A percentile compares a stretch with the other conserved stretches of the same genome.
phyloP scores from a whole-genome alignment of 805 yeast genomes.

The Ogataea nonfermentans region DNA sequence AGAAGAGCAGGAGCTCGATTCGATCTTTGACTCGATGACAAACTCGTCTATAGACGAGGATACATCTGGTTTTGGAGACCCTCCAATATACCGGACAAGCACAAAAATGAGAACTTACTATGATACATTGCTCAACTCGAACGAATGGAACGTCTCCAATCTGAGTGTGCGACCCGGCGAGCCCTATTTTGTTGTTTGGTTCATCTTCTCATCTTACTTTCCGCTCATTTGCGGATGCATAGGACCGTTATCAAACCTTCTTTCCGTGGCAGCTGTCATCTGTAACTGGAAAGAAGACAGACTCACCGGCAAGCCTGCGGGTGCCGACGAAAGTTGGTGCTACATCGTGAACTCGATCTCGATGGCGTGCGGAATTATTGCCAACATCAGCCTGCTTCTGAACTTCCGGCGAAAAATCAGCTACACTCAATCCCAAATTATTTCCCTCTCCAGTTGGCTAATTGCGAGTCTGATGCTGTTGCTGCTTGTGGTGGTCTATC shows the following conservation, averaged over 20 bases:
- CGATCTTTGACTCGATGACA: constrained; percentile 1
- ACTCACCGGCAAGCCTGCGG: constrained; percentile 9
- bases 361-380: constrained; percentile 59
- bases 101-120: constrained; percentile 24
- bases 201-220: constrained; percentile 60
- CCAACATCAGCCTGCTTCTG: constrained; percentile 66
- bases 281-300: constrained; percentile 57
- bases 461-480: constrained; percentile 55
- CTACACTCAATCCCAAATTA: constrained; percentile 59
- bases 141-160: constrained; percentile 32
- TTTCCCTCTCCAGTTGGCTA: constrained; percentile 65
- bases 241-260: constrained; percentile 76
- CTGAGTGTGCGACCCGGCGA: constrained; percentile 36
- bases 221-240: constrained; percentile 76
- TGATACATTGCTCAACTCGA: constrained; percentile 26
- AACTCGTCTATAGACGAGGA: constrained; percentile 1
- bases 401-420: constrained; percentile 61
- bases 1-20: constrained; percentile 2
- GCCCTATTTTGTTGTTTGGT: constrained; percentile 48
- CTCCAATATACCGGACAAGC: constrained; percentile 3
- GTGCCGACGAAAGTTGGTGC: constrained; percentile 43
- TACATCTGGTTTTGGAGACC: background rate
- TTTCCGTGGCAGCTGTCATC: constrained; percentile 67
- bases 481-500: constrained; percentile 41
- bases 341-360: constrained; percentile 60